phyloP scores from a whole-genome alignment of 2,329 filamentous ascomycete genomes.

The Pseudogymnoascus sp. region DNA sequence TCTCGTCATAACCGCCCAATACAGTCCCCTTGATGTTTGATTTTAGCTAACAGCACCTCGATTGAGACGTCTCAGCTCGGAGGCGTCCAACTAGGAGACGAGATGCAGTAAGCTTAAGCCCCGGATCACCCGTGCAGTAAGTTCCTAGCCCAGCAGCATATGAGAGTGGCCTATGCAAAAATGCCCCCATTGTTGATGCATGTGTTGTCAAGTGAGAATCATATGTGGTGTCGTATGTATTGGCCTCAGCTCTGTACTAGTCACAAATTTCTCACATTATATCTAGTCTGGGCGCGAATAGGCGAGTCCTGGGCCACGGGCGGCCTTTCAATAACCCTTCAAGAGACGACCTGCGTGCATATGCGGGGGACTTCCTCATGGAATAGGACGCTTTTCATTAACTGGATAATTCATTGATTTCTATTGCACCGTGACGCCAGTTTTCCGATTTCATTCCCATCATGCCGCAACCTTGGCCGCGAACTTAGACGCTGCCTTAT shows the following conservation, averaged over 20 bases:
- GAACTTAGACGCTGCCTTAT: constrained; percentile 81
- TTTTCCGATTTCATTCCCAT: constrained; percentile 8
- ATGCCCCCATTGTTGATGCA: neutral
- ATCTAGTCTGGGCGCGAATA: neutral
- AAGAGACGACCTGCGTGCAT: neutral
- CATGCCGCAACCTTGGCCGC: constrained; percentile 68
- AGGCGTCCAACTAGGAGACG: neutral
- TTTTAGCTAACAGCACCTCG: neutral
- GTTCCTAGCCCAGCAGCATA: neutral
- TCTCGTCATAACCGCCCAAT: neutral
- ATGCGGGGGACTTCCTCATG: neutral
- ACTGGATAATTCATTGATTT: constrained; percentile 5
- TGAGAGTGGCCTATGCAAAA: neutral
- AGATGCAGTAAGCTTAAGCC: neutral
- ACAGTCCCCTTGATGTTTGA: neutral
- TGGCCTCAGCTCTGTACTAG: neutral
- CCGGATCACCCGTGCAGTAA: neutral
- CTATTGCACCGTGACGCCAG: constrained; percentile 7
- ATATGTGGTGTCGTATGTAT: neutral
- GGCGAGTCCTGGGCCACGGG: neutral
- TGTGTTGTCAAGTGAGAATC: neutral
- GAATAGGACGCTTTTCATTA: neutral
- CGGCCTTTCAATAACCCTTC: neutral
- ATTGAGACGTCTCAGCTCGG: neutral
- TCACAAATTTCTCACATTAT: neutral